Evolutionary conservation across 805 yeast genomes (phyloP), one percentile per base, ranked within the genome.

Genomic region (Ogataea allantospora): DNA sequence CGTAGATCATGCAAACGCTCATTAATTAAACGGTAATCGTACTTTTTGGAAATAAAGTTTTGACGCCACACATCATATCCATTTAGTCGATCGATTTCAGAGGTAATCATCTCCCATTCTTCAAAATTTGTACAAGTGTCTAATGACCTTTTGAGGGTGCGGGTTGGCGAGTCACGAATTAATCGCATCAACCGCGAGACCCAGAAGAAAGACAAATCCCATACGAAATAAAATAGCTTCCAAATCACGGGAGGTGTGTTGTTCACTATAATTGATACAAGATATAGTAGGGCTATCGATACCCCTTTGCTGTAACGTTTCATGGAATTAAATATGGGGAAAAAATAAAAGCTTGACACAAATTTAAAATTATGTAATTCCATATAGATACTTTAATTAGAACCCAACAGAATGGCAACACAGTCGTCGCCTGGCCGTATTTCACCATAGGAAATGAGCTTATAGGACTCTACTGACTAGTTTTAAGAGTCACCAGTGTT

Each of bases 21-120:
- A 27, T 85, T 75, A 3, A 93, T 86, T 26, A 95, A 70, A 24
- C 80, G 69, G 59, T 87, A 93, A 60, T 91, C 98, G 55, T 88
- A 91, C 50, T 83, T 78, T 43, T 73, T 73, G 24, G 91, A 82
- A 20, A 81, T 78, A 48, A 89, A 88, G 55, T 88, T 87, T 46
- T 87, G 85, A 42, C 96, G 70, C 95, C 95, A 77, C 14, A 73
- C 51, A 45, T 76, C 77, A 13, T 74, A 71, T 5, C 80, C 80
- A 1, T 76, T 68, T 8, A 73, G 57, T 27, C 65, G 65, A 43
- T 78, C 83, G 1, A 78, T 66, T 31, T 66, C 59, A 5, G 60
- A 56, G 0, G 81, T 79, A 14, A 63, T 70, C 14, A 60, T 63
- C 45, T 73, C 80, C 91, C 95, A 91, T 40, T 85, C 91, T 26